These are phyloP conservation scores for Athelia sp. DNA, from an alignment of 1,284 basidiomycete species.

Conservation along the genomic window DNA sequence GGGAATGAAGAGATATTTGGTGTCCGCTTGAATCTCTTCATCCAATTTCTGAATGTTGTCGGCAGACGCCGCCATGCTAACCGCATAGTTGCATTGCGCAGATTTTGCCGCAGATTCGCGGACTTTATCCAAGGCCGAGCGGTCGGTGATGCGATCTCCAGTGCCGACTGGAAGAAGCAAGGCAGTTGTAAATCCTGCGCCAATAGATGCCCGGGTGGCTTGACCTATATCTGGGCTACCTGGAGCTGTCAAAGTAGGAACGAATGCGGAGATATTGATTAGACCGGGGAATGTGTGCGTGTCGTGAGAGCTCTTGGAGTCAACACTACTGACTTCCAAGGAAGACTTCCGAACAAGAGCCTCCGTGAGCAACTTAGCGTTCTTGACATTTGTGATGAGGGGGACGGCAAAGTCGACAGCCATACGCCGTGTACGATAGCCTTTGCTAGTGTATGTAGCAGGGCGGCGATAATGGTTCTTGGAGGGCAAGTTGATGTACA, in stretches of 20 bases:
- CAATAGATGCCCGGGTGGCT: slow-evolving; percentile 76
- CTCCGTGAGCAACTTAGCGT: slow-evolving; percentile 95
- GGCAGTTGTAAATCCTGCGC: slow-evolving; percentile 84
- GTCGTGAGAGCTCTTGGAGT: slow-evolving; percentile 92
- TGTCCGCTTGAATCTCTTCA: slow-evolving; percentile 74
- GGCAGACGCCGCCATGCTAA: slow-evolving; percentile 73
- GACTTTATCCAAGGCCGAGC: slow-evolving; percentile 62
- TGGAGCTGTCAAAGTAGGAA: slow-evolving; percentile 68
- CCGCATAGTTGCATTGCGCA: slow-evolving; percentile 84
- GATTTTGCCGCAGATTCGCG: slow-evolving; percentile 57
- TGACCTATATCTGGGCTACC: slow-evolving; percentile 62
- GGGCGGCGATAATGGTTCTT: slow-evolving; percentile 98
- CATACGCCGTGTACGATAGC: slow-evolving; percentile 95
- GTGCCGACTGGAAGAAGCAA: slow-evolving; percentile 75
- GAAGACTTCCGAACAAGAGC: slow-evolving; percentile 87
- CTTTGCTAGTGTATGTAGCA: slow-evolving; percentile 95
- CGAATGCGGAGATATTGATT: slow-evolving; percentile 84
- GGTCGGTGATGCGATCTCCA: slow-evolving; percentile 61
- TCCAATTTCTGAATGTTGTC: slow-evolving; percentile 64
- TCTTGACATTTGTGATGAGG: slow-evolving; percentile 98
- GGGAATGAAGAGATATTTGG: slow-evolving; percentile 84
- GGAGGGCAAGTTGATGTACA: slow-evolving; percentile 99
- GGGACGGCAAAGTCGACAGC: slow-evolving; percentile 99
- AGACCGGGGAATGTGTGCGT: slow-evolving; percentile 93
- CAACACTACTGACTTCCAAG: slow-evolving; percentile 86